Base-by-base conservation (phyloP, 257 asterid species). In the Rehmannia glutinosa region DNA sequence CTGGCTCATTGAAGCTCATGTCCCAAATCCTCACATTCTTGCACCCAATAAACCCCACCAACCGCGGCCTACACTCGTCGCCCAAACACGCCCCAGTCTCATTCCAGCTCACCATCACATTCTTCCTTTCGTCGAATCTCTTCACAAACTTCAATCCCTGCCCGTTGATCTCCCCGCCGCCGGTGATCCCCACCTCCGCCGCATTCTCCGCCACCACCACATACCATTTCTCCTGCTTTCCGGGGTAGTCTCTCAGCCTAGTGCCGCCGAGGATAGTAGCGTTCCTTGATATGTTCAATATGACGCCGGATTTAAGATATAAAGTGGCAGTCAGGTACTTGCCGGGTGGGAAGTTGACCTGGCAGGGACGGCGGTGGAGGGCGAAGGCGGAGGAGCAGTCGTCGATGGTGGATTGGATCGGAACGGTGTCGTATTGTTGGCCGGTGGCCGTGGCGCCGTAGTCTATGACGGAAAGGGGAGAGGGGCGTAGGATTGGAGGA, bases 91-190 rank as follows among this genome's bases (percentile, higher is more conserved):
- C 86, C 52, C 95, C 96, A 0, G 94, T 90, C 57, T 62, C 42
- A 20, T 93, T 90, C 97, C 99, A 93, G 67, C 96, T 90, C 84
- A 93, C 96, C 99, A 93, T 93, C 85, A 93, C 97, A 59, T 93
- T 90, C 84, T 93, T 93, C 85, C 77, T 80, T 80, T 79, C 84
- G 17, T 90, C 85, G 62, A 93, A 88, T 65, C 84, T 76, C 81
- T 21, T 57, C 62, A 93, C 96, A 60, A 87, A 93, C 74, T 80
- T 49, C 88, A 81, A 62, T 21, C 98, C 96, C 80, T 93, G 98
- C 2, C 98, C 98, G 73, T 93, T 87, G 70, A 93, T 84, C 85
- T 86, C 97, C 52, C 98, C 97, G 55, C 96, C 97, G 68, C 98
- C 95, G 36, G 90, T 88, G 62, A 93, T 90, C 64, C 97, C 97